Conservation (phyloP, 2,329 filamentous ascomycete species). For the Fusarium sp. region DNA sequence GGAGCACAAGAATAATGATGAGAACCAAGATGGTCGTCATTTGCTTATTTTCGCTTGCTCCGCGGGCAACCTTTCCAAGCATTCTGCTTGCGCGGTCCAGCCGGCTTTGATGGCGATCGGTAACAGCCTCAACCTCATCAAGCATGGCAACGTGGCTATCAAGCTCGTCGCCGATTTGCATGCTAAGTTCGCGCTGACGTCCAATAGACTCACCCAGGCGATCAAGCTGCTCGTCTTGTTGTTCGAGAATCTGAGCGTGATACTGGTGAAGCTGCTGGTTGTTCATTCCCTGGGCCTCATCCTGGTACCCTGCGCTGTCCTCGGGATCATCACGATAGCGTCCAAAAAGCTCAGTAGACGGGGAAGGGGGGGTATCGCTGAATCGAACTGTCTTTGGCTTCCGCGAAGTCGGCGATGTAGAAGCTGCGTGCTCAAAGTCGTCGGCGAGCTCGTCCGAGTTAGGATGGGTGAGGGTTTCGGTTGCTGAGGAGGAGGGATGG, state of each 20-base stretch:
- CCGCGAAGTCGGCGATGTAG: slow-evolving; percentile 49
- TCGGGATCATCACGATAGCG: slow-evolving; percentile 78
- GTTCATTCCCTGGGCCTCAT: slow-evolving; percentile 69
- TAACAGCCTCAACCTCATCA: slow-evolving; percentile 86
- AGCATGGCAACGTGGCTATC: slow-evolving; percentile 90
- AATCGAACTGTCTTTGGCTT: slow-evolving; percentile 85
- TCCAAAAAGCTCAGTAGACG: slow-evolving; percentile 58
- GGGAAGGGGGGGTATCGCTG: slow-evolving; percentile 69
- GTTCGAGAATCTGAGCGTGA: slow-evolving; percentile 81
- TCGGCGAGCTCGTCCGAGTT: slow-evolving; percentile 71
- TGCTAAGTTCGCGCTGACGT: slow-evolving; percentile 89
- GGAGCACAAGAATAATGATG: slow-evolving; percentile 82
- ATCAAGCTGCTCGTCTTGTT: slow-evolving; percentile 96
- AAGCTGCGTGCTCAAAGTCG: slow-evolving; percentile 73
- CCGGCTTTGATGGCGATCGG: slow-evolving; percentile 82
- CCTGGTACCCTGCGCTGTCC: slow-evolving; percentile 66
- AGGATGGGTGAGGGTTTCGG: slow-evolving; percentile 66
- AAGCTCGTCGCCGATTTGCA: slow-evolving; percentile 96
- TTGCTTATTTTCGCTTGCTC: slow-evolving; percentile 87
- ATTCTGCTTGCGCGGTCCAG: slow-evolving; percentile 79
- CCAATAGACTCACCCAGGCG: slow-evolving; percentile 85
- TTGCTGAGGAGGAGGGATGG: slow-evolving; percentile 62
- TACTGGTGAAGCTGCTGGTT: slow-evolving; percentile 91
- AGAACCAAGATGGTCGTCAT: slow-evolving; percentile 83
- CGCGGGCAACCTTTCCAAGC: slow-evolving; percentile 76